Evolutionary conservation across 2,329 filamentous ascomycete genomes (phyloP), one percentile per base, ranked within the genome.

Genomic region (Arthrinium puccinioides): DNA sequence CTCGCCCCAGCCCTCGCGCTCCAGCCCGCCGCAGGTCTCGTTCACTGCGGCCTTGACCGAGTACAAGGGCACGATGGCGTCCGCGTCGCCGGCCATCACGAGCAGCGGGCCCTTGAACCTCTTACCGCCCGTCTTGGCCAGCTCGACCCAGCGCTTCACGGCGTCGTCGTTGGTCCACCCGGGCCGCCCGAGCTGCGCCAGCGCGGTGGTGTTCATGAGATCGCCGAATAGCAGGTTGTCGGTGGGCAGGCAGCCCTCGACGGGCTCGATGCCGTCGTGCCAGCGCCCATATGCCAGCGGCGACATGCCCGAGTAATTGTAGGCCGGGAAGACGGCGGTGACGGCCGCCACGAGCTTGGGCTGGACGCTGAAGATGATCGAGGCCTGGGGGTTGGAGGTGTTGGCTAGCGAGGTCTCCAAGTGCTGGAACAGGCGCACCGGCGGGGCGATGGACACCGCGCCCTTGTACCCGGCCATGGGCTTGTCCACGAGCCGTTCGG

Each of bases 61-160:
- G 6, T 19, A 19, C 5, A 21, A 30, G 10, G 37, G 30, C 9
- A 37, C 25, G 9, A 21, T 5, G 9, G 24, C 11, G 18, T 41
- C 39, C 11, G 9, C 25, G 2, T 23, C 23, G 3, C 39, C 39
- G 8, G 37, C 34, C 5, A 41, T 20, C 3, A 41, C 30, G 35
- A 41, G 39, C 39, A 41, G 26, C 13, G 39, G 39, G 10, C 37
- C 37, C 11, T 29, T 30, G 9, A 38, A 32, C 16, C 21, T 21
- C 21, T 18, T n/a, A 4, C 15, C 30, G 4, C 27, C 20, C 19
- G n/a, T 16, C 18, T 28, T 28, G 2, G 35, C 36, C 13, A 38
- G 24, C 4, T 28, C 13, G 9, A 34, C 24, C n/a, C 20, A 23
- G 5, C 21, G 20, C 0, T 20, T 16, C 20, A 13, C 32, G 32